Percentiles rank a stretch among this genome's conserved stretches.
Conservation (phyloP, 2,329 filamentous ascomycete species). For the Sarocladium brachiariae region DNA sequence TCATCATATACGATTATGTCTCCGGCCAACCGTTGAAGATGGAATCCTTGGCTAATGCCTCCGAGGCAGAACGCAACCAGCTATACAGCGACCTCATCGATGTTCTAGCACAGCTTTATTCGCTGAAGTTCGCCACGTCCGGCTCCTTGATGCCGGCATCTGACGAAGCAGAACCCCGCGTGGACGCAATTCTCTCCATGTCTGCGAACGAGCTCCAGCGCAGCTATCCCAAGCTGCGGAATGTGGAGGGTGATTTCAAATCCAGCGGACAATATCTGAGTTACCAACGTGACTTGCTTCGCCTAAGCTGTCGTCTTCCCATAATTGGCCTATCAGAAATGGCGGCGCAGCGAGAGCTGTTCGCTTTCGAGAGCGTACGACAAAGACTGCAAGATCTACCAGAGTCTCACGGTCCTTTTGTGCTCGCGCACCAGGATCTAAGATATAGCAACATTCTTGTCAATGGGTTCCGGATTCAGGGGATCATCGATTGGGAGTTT, state of each 20-base stretch:
- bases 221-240: too few species aligned
- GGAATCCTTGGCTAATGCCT: slow-evolving; percentile 3
- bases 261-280: too few species aligned
- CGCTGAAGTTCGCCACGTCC: slow-evolving; percentile 10
- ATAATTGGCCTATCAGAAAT: too few species aligned
- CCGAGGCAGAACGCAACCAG: slow-evolving; percentile 3
- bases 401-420: slow-evolving; percentile 10
- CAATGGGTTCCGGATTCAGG: slow-evolving; percentile 10
- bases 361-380: not conserved
- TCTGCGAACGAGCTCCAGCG: too few species aligned
- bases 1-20: slow-evolving; percentile 13
- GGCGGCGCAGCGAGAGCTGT: too few species aligned
- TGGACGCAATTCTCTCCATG: too few species aligned
- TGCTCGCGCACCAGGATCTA: slow-evolving; percentile 11
- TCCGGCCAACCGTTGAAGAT: slow-evolving; percentile 6
- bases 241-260: too few species aligned
- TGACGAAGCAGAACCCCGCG: too few species aligned
- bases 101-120: slow-evolving; percentile 11
- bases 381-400: slow-evolving; percentile 11
- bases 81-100: slow-evolving; percentile 13
- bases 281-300: too few species aligned
- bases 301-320: too few species aligned
- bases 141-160: slow-evolving; percentile 13
- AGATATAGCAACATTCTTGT: slow-evolving; percentile 10
- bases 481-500: slow-evolving; percentile 12